Evolutionary conservation across 2,329 filamentous ascomycete species (phyloP).

Genomic region (Paramyrothecium roridum): DNA sequence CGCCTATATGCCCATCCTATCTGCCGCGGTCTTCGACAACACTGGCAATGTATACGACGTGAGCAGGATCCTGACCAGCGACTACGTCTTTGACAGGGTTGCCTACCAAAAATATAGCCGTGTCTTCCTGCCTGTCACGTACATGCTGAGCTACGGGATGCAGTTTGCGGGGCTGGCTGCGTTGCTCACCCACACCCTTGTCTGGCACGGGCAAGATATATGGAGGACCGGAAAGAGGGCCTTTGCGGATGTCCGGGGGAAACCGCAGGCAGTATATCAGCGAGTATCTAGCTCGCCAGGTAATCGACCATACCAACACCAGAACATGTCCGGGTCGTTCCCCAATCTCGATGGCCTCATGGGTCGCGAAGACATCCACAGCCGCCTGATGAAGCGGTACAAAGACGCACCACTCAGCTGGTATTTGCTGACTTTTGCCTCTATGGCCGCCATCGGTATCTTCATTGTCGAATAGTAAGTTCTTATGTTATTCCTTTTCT

Average conservation of each 20-base stretch:
- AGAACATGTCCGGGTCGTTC: conserved; percentile 28
- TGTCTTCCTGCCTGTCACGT: conserved; percentile 83
- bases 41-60: conserved; percentile 78
- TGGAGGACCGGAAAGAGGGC: conserved; percentile 72
- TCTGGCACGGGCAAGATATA: conserved; percentile 84
- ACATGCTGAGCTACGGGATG: conserved; percentile 80
- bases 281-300: conserved; percentile 36
- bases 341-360: conserved; percentile 53
- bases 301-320: conserved; percentile 8
- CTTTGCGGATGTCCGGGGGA: conserved; percentile 57
- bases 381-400: conserved; percentile 78
- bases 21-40: conserved; percentile 82
- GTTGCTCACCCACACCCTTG: conserved; percentile 74
- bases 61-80: conserved; percentile 70
- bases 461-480: conserved; percentile 82
- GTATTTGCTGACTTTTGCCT: conserved; percentile 73
- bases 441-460: conserved; percentile 75
- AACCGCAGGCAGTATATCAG: conserved; percentile 49
- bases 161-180: conserved; percentile 82
- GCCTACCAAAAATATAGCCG: conserved; percentile 80
- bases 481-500: neutral
- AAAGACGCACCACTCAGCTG: conserved; percentile 77
- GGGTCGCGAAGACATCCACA: conserved; percentile 76
- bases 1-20: conserved; percentile 83
- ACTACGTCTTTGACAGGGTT: conserved; percentile 74